Evolutionary conservation across 768 basidiomycete species (phyloP).

Genomic region (Chalciporus sphaerocephalus): DNA sequence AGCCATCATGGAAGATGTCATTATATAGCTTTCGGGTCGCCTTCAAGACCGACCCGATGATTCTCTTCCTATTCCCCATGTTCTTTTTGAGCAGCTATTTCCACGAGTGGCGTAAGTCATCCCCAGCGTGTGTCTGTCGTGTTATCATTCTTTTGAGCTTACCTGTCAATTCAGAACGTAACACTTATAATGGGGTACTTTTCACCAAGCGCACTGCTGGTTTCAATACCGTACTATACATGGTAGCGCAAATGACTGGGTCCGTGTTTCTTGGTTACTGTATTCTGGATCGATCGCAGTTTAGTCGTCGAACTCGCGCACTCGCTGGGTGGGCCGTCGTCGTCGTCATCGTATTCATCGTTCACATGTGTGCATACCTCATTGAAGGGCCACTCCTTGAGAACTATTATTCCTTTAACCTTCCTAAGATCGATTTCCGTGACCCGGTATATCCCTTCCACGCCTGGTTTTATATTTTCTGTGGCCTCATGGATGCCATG

Average conservation of each 20-base stretch:
- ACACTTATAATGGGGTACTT: background rate
- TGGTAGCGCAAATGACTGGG: conserved; percentile 73
- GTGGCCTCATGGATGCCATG: conserved; percentile 74
- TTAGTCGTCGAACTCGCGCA: conserved; percentile 65
- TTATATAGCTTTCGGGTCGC: background rate
- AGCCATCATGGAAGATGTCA: background rate
- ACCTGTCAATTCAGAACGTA: background rate
- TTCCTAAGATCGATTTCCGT: conserved; percentile 54
- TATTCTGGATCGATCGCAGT: conserved; percentile 53
- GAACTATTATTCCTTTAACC: conserved; percentile 34
- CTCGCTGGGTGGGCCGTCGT: conserved; percentile 65
- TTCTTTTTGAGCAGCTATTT: background rate
- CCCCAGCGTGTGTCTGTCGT: background rate
- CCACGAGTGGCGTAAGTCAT: background rate
- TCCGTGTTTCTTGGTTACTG: conserved; percentile 61
- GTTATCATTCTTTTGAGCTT: background rate
- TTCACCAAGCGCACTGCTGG: conserved; percentile 27
- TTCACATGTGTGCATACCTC: conserved; percentile 73
- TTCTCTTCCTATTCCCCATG: background rate
- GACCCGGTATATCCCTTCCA: conserved; percentile 51
- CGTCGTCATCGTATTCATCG: conserved; percentile 57
- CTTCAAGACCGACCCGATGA: background rate
- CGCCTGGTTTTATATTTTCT: conserved; percentile 64
- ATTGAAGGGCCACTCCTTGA: conserved; percentile 68
- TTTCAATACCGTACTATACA: conserved; percentile 76